These are phyloP conservation scores for Macrocybe gigantea DNA, from an alignment of 768 basidiomycete species.

Conservation along the genomic window DNA sequence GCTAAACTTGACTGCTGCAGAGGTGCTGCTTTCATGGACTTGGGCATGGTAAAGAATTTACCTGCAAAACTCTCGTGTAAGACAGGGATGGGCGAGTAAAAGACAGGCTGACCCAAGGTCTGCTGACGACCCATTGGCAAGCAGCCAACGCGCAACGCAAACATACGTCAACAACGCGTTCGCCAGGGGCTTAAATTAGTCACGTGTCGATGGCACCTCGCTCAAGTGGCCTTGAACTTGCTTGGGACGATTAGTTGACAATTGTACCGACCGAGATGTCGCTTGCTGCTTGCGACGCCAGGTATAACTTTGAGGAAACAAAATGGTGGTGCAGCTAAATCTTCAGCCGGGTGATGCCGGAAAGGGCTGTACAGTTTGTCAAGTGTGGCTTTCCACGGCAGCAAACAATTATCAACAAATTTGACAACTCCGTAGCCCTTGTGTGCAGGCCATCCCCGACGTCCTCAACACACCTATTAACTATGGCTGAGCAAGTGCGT, in stretches of 20 bases:
- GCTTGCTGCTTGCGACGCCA: too few species aligned
- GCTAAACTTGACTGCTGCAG: slow-evolving; percentile 76
- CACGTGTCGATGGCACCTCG: too few species aligned
- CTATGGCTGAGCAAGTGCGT: slow-evolving; percentile 62
- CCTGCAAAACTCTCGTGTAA: slow-evolving; percentile 30
- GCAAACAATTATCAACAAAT: slow-evolving; percentile 35
- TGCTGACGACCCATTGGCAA: slow-evolving; percentile 63
- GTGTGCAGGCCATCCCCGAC: slow-evolving; percentile 7
- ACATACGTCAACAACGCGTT: slow-evolving; percentile 44
- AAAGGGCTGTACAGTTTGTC: slow-evolving; percentile 34
- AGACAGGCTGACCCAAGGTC: slow-evolving; percentile 49
- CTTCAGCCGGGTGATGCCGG: slow-evolving; percentile 20
- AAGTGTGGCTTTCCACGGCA: slow-evolving; percentile 29
- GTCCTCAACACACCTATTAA: slow-evolving; percentile 35
- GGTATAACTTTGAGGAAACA: not conserved
- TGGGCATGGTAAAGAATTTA: slow-evolving; percentile 75
- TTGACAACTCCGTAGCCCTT: too few species aligned
- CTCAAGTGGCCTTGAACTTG: too few species aligned
- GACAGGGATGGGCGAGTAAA: not conserved
- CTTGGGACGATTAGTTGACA: too few species aligned
- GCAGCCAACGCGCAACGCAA: slow-evolving; percentile 27
- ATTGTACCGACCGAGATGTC: too few species aligned
- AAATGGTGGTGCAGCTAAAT: slow-evolving; percentile 1
- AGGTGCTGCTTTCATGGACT: slow-evolving; percentile 53
- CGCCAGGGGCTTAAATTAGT: slow-evolving; percentile 10